A percentile compares a stretch with the other conserved stretches of the same genome.
These are phyloP conservation scores for Colletotrichum simmondsii DNA, from an alignment of 2,329 filamentous ascomycete species.

Conservation along the genomic window DNA sequence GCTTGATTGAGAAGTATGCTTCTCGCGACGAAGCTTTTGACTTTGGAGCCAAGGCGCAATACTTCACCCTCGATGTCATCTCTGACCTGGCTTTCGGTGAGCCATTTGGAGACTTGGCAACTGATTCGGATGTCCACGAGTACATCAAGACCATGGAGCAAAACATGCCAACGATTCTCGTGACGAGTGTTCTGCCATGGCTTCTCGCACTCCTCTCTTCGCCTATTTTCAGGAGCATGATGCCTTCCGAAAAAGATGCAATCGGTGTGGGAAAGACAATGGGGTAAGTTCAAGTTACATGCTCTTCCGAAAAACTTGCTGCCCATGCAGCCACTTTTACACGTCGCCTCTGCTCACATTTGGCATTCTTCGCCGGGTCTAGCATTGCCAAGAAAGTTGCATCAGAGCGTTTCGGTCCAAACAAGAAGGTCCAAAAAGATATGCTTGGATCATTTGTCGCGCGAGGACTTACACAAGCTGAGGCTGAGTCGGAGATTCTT, in stretches of 20 bases:
- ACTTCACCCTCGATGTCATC: slow-evolving; percentile 66
- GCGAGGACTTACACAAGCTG: slow-evolving; percentile 49
- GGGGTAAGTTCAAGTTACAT: slow-evolving; percentile 50
- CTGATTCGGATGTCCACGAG: slow-evolving; percentile 57
- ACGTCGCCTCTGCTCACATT: neutral
- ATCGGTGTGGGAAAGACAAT: slow-evolving; percentile 54
- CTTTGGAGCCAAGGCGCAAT: slow-evolving; percentile 58
- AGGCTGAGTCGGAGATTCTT: slow-evolving; percentile 57
- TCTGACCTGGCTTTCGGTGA: slow-evolving; percentile 61
- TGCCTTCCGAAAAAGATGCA: slow-evolving; percentile 52
- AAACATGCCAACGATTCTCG: slow-evolving; percentile 56
- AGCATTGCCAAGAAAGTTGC: slow-evolving; percentile 57
- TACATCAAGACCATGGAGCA: slow-evolving; percentile 57
- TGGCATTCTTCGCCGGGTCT: neutral
- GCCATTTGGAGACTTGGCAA: slow-evolving; percentile 57
- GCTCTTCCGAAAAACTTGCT: slow-evolving; percentile 30
- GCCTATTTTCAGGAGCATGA: slow-evolving; percentile 50
- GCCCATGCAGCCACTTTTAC: neutral
- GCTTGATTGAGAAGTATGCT: slow-evolving; percentile 55
- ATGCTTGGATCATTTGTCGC: slow-evolving; percentile 61
- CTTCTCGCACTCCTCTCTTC: slow-evolving; percentile 52
- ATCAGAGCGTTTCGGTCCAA: slow-evolving; percentile 54
- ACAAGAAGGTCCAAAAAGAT: slow-evolving; percentile 56
- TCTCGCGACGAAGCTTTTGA: slow-evolving; percentile 55
- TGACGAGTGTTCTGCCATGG: slow-evolving; percentile 54